phyloP scores from a whole-genome alignment of 352 stramenopile genomes.

The Phytopythium mirpurense region DNA sequence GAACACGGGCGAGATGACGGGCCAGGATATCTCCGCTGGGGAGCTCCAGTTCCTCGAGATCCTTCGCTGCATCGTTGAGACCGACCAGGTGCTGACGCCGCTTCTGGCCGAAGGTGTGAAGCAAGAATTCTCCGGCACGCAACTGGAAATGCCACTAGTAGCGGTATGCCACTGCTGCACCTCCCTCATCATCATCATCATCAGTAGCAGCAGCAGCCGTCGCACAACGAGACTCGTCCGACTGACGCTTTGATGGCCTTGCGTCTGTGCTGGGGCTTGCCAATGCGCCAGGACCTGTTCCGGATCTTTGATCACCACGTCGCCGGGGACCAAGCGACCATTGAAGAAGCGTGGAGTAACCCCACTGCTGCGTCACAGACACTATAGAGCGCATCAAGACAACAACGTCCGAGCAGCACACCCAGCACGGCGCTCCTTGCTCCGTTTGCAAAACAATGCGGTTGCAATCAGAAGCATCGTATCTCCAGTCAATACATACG shows the following conservation, averaged over 20 bases:
- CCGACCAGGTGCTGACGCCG: conserved; percentile 55
- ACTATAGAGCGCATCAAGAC: background rate
- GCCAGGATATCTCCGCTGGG: conserved; percentile 36
- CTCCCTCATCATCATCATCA: background rate
- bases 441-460: no score
- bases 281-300: conserved; percentile 3
- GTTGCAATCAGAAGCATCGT: no score
- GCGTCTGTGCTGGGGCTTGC: background rate
- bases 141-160: conserved; percentile 20
- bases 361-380: background rate
- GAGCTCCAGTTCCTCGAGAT: conserved; percentile 68
- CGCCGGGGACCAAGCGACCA: background rate
- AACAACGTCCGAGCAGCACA: no score
- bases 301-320: conserved; percentile 6
- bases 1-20: conserved; percentile 29
- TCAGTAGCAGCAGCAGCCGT: no score
- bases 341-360: conserved; percentile 5
- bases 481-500: background rate
- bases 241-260: background rate
- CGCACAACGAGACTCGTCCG: no score
- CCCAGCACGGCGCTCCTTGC: no score
- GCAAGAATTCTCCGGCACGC: conserved; percentile 22
- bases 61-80: conserved; percentile 62
- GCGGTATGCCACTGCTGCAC: background rate
- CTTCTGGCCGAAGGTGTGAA: conserved; percentile 49